A percentile compares a stretch with the other conserved stretches of the same genome.
Evolutionary conservation across 495 filamentous ascomycete genomes (phyloP).

Genomic region (Penicillium goetzii): DNA sequence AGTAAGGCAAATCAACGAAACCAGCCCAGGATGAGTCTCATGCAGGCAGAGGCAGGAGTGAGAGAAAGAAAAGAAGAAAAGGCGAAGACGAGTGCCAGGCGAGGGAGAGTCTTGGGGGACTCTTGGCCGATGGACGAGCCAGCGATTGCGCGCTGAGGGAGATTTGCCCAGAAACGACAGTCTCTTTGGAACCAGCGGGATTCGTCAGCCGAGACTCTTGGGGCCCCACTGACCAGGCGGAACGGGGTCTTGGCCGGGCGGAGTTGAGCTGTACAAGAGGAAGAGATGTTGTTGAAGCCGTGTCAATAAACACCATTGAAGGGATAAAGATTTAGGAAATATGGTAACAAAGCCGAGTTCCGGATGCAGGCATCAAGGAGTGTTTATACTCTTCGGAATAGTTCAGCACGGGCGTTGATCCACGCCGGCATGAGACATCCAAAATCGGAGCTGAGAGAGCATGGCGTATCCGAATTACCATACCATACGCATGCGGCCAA

Average conservation of each 20-base stretch:
- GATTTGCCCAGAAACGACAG: slow-evolving; percentile 28
- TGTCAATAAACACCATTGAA: background rate
- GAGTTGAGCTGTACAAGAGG: background rate
- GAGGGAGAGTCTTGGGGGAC: slow-evolving; percentile 26
- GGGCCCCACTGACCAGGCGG: slow-evolving; percentile 31
- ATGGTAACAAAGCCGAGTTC: background rate
- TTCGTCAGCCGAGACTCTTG: slow-evolving; percentile 37
- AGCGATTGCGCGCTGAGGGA: slow-evolving; percentile 23
- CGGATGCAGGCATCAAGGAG: background rate
- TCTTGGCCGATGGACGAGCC: slow-evolving; percentile 27
- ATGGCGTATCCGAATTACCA: background rate
- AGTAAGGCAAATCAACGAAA: slow-evolving; percentile 1
- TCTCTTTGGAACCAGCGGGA: slow-evolving; percentile 30
- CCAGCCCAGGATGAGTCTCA: background rate
- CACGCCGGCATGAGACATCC: too few species aligned
- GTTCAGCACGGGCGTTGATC: background rate
- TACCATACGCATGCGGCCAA: slow-evolving; percentile 22
- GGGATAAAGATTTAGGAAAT: background rate
- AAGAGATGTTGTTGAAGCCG: background rate
- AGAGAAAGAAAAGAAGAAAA: slow-evolving; percentile 26
- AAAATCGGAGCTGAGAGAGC: background rate
- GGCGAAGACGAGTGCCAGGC: slow-evolving; percentile 22
- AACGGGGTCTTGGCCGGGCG: slow-evolving; percentile 31
- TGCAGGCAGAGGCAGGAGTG: slow-evolving; percentile 1
- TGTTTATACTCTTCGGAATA: background rate